Conservation (phyloP, 768 basidiomycete species). For the Rhodotorula toruloides region DNA sequence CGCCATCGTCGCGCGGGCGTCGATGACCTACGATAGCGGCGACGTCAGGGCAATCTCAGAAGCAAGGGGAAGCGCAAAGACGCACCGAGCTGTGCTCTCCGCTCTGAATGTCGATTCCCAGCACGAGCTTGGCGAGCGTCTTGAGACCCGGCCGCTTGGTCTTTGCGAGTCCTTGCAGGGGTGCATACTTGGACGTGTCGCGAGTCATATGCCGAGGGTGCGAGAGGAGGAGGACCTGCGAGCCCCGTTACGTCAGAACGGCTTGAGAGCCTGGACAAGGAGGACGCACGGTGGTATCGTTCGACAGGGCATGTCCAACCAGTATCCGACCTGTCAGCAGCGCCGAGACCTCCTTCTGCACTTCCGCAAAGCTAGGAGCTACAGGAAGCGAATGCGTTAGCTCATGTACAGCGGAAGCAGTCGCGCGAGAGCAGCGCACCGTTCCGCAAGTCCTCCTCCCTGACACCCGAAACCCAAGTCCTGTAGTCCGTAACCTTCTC, state of each 20-base stretch:
- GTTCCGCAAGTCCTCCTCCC: constrained; percentile 65
- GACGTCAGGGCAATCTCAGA: neutral
- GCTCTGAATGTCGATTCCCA: constrained; percentile 71
- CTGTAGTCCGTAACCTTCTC: constrained; percentile 89
- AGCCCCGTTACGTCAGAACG: no score
- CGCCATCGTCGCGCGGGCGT: constrained; percentile 93
- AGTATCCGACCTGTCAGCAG: constrained; percentile 71
- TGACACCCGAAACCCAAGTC: constrained; percentile 80
- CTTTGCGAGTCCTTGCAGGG: constrained; percentile 55
- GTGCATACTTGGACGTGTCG: constrained; percentile 49
- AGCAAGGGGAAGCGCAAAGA: constrained; percentile 26
- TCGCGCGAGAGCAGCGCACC: constrained; percentile 49
- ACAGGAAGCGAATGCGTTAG: neutral
- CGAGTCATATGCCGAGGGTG: constrained; percentile 48
- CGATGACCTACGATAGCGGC: constrained; percentile 61
- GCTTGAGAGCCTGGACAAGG: constrained; percentile 45
- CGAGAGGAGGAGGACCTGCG: constrained; percentile 49
- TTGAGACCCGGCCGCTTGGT: constrained; percentile 69
- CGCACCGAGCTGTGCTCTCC: constrained; percentile 88
- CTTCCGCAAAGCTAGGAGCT: constrained; percentile 73
- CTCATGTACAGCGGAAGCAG: neutral
- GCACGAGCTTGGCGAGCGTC: constrained; percentile 69
- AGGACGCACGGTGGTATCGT: constrained; percentile 71
- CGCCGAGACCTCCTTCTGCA: constrained; percentile 72
- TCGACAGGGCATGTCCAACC: constrained; percentile 83